These are phyloP conservation scores for Krasilnikovozyma curviuscula DNA, from an alignment of 768 basidiomycete genomes.

Conservation along the genomic window DNA sequence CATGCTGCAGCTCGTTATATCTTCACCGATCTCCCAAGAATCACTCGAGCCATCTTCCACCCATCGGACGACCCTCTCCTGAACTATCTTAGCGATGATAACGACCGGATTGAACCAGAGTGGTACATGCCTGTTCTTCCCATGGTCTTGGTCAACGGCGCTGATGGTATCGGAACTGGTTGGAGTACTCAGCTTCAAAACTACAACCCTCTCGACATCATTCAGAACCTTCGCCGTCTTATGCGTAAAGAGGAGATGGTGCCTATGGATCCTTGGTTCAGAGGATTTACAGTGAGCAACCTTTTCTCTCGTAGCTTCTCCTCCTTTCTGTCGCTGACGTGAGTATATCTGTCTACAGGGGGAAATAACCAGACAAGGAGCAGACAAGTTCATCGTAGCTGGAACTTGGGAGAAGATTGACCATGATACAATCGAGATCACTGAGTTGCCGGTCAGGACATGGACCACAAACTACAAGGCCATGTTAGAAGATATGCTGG, in stretches of 20 bases:
- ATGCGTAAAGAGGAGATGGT: conserved; percentile 69
- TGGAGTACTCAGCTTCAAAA: conserved; percentile 89
- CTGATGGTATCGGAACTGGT: conserved; percentile 94
- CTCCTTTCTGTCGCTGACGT: background rate
- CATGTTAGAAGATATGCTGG: conserved; percentile 71
- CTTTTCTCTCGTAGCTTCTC: background rate
- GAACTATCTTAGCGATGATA: conserved; percentile 68
- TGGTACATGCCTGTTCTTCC: conserved; percentile 85
- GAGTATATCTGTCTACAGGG: background rate
- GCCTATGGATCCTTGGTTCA: conserved; percentile 91
- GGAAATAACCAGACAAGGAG: conserved; percentile 3
- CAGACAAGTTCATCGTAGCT: conserved; percentile 52
- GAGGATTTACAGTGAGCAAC: conserved; percentile 53
- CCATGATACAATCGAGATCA: conserved; percentile 81
- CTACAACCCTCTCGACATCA: conserved; percentile 80
- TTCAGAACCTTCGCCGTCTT: conserved; percentile 62
- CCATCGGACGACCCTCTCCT: conserved; percentile 71
- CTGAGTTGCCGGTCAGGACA: conserved; percentile 79
- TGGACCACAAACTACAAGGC: conserved; percentile 89
- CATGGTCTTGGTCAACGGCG: conserved; percentile 74
- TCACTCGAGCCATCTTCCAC: conserved; percentile 61
- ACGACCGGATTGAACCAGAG: conserved; percentile 69
- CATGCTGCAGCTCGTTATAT: conserved; percentile 94
- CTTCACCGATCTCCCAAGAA: conserved; percentile 54
- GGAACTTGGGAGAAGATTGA: conserved; percentile 58